These are phyloP conservation scores for Fonsecaea pugnacius DNA, from an alignment of 2,329 filamentous ascomycete species.

Conservation along the genomic window DNA sequence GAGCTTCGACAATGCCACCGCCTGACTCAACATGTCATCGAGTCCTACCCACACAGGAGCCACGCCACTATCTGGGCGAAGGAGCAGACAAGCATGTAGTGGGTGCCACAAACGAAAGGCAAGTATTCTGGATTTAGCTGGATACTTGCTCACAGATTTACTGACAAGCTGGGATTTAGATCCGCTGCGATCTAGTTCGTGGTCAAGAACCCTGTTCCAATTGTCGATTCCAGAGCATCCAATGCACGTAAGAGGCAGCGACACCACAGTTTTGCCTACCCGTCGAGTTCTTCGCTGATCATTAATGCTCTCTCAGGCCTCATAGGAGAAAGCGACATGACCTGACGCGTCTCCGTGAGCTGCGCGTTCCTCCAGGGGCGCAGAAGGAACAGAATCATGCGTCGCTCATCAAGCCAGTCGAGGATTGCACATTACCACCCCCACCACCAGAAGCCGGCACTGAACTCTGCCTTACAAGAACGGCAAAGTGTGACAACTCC, in stretches of 20 bases:
- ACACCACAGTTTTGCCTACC: neutral
- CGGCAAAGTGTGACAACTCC: conserved; percentile 7
- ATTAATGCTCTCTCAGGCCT: conserved; percentile 2
- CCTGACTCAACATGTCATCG: neutral
- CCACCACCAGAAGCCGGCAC: neutral
- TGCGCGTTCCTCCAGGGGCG: too few species aligned
- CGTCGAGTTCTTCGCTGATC: neutral
- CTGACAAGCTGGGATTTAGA: neutral
- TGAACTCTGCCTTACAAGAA: neutral
- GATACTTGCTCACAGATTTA: neutral
- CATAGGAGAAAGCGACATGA: conserved; percentile 8
- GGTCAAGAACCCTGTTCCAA: neutral
- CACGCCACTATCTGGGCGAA: neutral
- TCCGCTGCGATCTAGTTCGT: neutral
- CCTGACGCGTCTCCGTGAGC: neutral
- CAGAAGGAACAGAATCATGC: neutral
- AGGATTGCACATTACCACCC: neutral
- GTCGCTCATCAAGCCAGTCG: neutral
- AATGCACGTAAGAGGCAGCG: neutral
- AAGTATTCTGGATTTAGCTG: neutral
- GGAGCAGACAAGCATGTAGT: neutral
- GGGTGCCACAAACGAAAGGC: neutral
- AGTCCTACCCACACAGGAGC: neutral
- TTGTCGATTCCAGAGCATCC: neutral
- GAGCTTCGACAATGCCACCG: neutral